These are phyloP conservation scores for Leucocoprinus sp. DNA, from an alignment of 768 basidiomycete species.

Conservation along the genomic window DNA sequence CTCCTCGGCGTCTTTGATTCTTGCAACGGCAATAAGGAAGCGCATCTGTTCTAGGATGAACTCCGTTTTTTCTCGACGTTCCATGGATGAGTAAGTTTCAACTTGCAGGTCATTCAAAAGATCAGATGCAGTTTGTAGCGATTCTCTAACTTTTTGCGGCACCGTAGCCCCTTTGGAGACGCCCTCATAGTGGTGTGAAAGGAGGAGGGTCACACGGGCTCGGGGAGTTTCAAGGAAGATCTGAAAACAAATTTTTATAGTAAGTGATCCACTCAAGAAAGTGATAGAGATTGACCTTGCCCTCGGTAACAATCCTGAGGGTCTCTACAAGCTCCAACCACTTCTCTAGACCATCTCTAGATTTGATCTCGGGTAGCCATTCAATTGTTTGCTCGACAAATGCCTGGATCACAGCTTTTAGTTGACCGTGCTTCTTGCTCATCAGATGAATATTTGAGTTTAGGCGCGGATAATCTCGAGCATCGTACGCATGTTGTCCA, in stretches of 20 bases:
- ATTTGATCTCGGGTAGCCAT: conserved; percentile 74
- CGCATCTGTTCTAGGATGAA: conserved; percentile 99
- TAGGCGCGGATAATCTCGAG: conserved; percentile 58
- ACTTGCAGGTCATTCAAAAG: conserved; percentile 92
- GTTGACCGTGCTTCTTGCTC: conserved; percentile 95
- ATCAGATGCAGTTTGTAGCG: conserved; percentile 81
- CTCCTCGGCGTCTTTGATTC: conserved; percentile 65
- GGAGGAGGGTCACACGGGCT: conserved; percentile 84
- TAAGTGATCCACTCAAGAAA: neutral
- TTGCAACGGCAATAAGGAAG: conserved; percentile 68
- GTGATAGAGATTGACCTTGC: conserved; percentile 58
- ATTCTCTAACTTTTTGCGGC: conserved; percentile 45
- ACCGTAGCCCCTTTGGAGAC: conserved; percentile 26
- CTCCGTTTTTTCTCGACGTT: conserved; percentile 94
- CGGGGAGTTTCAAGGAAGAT: conserved; percentile 96
- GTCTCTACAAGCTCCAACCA: conserved; percentile 91
- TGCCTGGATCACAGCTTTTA: conserved; percentile 84
- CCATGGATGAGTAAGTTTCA: conserved; percentile 99
- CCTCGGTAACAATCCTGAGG: conserved; percentile 86
- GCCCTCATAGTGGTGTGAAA: conserved; percentile 81
- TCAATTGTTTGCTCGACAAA: conserved; percentile 82
- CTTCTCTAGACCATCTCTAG: conserved; percentile 55
- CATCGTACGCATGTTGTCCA: conserved; percentile 63
- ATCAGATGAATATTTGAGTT: conserved; percentile 62
- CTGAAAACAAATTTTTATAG: conserved; percentile 29